A percentile compares a stretch with the other conserved stretches of the same genome.
phyloP scores from a whole-genome alignment of 1,284 basidiomycete genomes.

The Tylopilus sp. region DNA sequence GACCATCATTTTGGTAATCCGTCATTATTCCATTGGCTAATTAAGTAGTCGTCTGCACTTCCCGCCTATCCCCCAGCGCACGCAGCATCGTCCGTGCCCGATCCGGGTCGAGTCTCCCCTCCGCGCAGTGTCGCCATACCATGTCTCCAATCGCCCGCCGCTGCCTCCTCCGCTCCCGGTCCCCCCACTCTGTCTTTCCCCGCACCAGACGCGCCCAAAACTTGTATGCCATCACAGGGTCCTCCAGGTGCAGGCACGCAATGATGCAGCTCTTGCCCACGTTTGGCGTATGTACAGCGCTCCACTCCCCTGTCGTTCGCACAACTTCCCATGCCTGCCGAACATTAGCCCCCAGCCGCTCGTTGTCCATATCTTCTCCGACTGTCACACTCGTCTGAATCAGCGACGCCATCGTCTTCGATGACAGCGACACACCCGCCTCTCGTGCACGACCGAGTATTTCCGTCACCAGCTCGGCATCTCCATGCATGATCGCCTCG shows the following conservation, averaged over 20 bases:
- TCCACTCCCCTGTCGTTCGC: conserved; percentile 35
- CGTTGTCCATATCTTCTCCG: conserved; percentile 26
- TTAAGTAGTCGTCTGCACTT: conserved; percentile 10
- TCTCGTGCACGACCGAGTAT: conserved; percentile 41
- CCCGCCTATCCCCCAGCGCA: conserved; percentile 25
- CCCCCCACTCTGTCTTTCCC: conserved; percentile 47
- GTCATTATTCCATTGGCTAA: neutral
- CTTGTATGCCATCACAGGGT: conserved; percentile 50
- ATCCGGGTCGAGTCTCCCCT: conserved; percentile 31
- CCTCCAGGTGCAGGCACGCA: conserved; percentile 46
- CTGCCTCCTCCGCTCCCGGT: conserved; percentile 41
- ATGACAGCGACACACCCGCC: conserved; percentile 38
- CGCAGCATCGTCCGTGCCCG: conserved; percentile 36
- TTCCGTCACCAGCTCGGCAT: conserved; percentile 42
- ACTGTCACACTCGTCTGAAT: conserved; percentile 42
- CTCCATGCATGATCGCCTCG: conserved; percentile 44
- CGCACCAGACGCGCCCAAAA: conserved; percentile 56
- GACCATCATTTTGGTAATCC: no score
- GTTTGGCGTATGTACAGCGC: conserved; percentile 39
- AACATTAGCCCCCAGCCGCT: conserved; percentile 36
- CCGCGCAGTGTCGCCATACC: conserved; percentile 33
- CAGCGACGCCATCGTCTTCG: conserved; percentile 48
- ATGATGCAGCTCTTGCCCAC: conserved; percentile 50
- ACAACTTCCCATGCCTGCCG: conserved; percentile 44
- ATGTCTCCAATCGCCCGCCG: conserved; percentile 40